Base-by-base conservation (phyloP, 2,329 filamentous ascomycete genomes). In the Colletotrichum zoysiae region DNA sequence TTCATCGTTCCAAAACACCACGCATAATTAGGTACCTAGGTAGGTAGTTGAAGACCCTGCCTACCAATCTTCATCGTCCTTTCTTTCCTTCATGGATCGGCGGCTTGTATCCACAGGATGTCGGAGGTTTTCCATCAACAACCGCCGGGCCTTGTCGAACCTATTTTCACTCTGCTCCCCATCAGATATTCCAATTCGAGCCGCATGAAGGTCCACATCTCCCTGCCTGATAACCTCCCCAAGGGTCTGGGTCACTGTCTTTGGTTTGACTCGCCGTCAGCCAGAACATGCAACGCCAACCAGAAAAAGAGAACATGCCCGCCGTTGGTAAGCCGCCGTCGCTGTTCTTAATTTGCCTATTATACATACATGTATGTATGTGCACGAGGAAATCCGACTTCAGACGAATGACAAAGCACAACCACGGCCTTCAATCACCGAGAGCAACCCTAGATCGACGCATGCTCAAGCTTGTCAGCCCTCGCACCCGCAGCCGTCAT, bases 401-500 rank as follows among this genome's bases (percentile, higher is more conserved):
- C 65, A 55, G 65, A 71, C 51, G 58, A 69, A 68, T 60, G 65
- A 38, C 58, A 46, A 58, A 69, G 58, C 46, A 38, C 51, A 64
- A 59, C 59, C 59, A 55, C 57, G n/a, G 58, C 38, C 38, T 35
- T 48, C 12, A 46, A 26, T 38, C 44, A 40, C 30, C 40, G 44
- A 59, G n/a, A 11, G 42, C 38, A 44, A 44, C 56, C 58, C 40
- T 26, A 44, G 42, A 71, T 71, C 57, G 64, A 58, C 63, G 35
- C 56, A 51, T 35, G 40, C 23, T 44, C 67, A 48, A 57, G 50
- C 8, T 16, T 42, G 67, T 62, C 56, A 62, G 61, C n/a, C 57
- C 33, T 67, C 50, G 50, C 51, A 46, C 40, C 44, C 64, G 57
- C 51, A 44, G 42, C 23, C 57, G 30, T 30, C 48, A 57, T 44